phyloP scores from a whole-genome alignment of 2,329 filamentous ascomycete genomes.

The Hypoxylon sp. region DNA sequence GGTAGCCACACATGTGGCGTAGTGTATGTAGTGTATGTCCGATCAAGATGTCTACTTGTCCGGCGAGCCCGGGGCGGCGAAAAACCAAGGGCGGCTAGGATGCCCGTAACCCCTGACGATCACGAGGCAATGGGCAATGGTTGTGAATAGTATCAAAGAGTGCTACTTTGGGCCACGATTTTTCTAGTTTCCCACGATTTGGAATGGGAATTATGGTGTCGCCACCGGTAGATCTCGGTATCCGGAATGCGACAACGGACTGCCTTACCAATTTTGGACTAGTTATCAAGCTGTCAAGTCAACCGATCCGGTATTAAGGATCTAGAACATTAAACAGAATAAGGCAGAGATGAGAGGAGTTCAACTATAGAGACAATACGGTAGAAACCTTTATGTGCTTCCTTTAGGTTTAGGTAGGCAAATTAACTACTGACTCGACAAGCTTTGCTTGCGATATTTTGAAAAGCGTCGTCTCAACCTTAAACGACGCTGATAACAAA shows the following conservation, averaged over 20 bases:
- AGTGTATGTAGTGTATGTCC: not conserved
- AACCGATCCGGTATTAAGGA: too few species aligned
- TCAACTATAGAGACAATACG: too few species aligned
- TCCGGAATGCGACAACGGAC: not conserved
- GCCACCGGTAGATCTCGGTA: slow-evolving; percentile 4
- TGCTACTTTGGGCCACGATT: not conserved
- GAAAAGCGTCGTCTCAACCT: not conserved
- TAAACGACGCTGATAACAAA: not conserved
- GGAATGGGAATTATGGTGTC: slow-evolving; percentile 4
- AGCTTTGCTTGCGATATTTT: too few species aligned
- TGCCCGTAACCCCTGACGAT: slow-evolving; percentile 1
- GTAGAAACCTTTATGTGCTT: too few species aligned
- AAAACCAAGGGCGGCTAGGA: not conserved
- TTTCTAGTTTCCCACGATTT: not conserved
- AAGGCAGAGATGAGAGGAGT: too few species aligned
- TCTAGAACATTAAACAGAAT: not conserved
- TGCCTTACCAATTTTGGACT: not conserved
- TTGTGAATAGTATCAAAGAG: slow-evolving; percentile 8
- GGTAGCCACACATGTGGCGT: not conserved
- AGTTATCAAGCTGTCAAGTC: not conserved
- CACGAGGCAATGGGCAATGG: not conserved
- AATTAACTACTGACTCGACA: too few species aligned
- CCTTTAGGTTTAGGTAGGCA: too few species aligned
- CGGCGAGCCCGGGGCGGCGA: not conserved
- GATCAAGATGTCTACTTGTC: not conserved